Conservation (phyloP, 306 rosid species). For the Quercus suber region DNA sequence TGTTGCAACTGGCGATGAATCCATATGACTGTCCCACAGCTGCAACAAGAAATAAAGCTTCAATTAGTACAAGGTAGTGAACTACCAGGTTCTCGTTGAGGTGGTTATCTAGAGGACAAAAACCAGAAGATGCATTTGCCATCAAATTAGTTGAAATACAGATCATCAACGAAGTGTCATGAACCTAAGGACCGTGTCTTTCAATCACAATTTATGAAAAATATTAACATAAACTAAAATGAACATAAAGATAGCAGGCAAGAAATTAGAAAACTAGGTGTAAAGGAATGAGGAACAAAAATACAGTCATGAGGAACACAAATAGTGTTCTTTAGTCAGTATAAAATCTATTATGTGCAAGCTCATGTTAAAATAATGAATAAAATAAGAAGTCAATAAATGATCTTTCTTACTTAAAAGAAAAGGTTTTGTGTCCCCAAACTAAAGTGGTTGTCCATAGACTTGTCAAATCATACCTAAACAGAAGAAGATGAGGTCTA, state of each 20-base stretch:
- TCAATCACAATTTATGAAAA: not conserved
- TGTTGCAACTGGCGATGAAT: conserved; percentile 52
- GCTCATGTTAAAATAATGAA: not conserved
- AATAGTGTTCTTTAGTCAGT: not conserved
- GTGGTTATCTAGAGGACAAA: not conserved
- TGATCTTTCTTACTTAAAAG: conserved; percentile 1
- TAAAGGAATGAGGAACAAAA: not conserved
- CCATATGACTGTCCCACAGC: conserved; percentile 80
- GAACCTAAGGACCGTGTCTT: not conserved
- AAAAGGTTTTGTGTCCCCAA: conserved; percentile 2
- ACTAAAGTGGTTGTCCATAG: not conserved
- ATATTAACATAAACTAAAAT: not conserved
- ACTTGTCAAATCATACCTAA: not conserved
- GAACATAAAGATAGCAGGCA: not conserved
- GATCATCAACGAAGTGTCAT: not conserved
- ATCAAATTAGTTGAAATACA: not conserved
- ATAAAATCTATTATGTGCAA: not conserved
- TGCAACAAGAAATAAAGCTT: conserved; percentile 21
- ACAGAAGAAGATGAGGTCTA: not conserved
- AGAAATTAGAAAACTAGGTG: not conserved
- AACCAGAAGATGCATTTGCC: conserved; percentile 1
- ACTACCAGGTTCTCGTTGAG: not conserved
- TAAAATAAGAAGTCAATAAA: not conserved
- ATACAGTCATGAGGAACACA: not conserved
- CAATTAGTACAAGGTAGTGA: not conserved